Evolutionary conservation across 176 grass and related monocot genomes (phyloP).

Genomic region (Neostapfia colusana): DNA sequence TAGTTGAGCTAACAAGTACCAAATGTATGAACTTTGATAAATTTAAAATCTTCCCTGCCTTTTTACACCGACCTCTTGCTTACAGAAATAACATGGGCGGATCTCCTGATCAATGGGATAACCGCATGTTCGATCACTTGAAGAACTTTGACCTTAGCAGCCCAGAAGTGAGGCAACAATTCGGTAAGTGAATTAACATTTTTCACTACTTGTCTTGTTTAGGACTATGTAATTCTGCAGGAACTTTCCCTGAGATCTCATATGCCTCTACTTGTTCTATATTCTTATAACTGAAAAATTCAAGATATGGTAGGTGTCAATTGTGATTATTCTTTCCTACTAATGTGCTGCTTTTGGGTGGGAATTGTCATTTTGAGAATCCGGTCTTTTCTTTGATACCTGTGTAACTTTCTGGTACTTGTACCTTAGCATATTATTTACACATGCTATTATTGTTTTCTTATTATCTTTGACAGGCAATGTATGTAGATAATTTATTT

Average conservation of each 20-base stretch:
- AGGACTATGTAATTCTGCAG: neutral
- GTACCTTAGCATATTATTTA: neutral
- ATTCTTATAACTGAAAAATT: neutral
- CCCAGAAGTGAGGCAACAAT: conserved; percentile 88
- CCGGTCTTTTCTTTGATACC: neutral
- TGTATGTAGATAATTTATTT: conserved; percentile 4
- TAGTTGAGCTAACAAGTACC: conserved; percentile 26
- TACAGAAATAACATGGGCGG: conserved; percentile 95
- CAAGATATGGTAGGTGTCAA: neutral
- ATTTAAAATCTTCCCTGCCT: conserved; percentile 15
- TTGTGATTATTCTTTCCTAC: neutral
- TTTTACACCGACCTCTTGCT: conserved; percentile 18
- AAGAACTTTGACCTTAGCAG: conserved; percentile 98
- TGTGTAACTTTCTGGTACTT: conserved; percentile 8
- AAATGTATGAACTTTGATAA: neutral
- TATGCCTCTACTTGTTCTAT: neutral
- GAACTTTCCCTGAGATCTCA: neutral
- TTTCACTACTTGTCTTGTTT: conserved; percentile 3
- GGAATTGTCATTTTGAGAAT: conserved; percentile 13
- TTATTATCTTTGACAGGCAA: neutral
- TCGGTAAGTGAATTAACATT: conserved; percentile 68
- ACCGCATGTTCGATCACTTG: conserved; percentile 74
- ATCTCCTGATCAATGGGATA: conserved; percentile 83
- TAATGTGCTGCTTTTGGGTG: neutral
- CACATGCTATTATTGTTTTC: no score